Evolutionary conservation across 768 basidiomycete genomes (phyloP), one percentile per base, ranked within the genome.

Genomic region (Suillus bovinus): DNA sequence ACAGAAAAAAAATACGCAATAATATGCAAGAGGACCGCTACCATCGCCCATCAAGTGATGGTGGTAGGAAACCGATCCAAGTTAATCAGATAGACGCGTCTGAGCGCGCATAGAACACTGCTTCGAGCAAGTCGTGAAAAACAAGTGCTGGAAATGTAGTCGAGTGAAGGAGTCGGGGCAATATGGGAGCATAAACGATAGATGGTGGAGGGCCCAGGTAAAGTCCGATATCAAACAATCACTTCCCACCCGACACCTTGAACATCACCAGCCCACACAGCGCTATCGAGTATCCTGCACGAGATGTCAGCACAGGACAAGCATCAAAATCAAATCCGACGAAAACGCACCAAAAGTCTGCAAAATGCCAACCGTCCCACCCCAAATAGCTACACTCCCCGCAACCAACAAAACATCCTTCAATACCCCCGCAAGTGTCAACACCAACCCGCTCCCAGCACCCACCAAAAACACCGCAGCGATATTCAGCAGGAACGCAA

Each of bases 321-420:
- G 5, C 33, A 24, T 47, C 39, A 20, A 49, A 17, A 50, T 31
- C 22, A 33, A 33, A 38, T 10, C 33, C 13, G 16, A 36, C 44
- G 31, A 47, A 59, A 46, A 75, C 82, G 62, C 70, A 79, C 92
- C 95, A 71, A 96, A 81, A 36, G 96, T 81, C 73, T 99, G 96
- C 16, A 96, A 73, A 20, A 88, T 86, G 33, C 93, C 90, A 70
- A 99, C 87, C 14, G 75, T 73, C n/a, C 85, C 83, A 44, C 91
- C 87, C 70, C 96, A 96, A 61, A 96, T 78, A 59, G 94, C 72
- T 36, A 98, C 94, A 1, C 94, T 96, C 50, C 94, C 94, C 9
- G 86, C 83, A 76, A 99, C 94, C 63, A 99, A 86, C 31, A 99
- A 84, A 66, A 99, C 98, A 73, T 99, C 96, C 91, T 96, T 96